Evolutionary conservation across 2,329 filamentous ascomycete species (phyloP).

Genomic region (Colletotrichum eleusines): DNA sequence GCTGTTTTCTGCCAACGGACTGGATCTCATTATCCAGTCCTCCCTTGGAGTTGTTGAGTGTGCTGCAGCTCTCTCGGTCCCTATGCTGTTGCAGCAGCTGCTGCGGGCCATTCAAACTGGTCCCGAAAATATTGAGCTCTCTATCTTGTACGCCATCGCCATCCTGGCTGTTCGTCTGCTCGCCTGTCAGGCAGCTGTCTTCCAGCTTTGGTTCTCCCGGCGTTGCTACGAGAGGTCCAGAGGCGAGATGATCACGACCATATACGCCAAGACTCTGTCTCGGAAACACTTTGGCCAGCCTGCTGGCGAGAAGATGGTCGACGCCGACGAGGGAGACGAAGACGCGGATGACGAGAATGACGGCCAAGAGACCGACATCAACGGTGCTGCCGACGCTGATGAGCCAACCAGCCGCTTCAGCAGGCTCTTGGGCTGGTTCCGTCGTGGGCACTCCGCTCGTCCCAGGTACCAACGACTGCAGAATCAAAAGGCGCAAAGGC

Average conservation of each 20-base stretch:
- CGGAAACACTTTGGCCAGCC: conserved; percentile 66
- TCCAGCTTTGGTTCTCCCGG: conserved; percentile 85
- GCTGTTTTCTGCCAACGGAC: conserved; percentile 79
- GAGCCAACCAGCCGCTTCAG: conserved; percentile 14
- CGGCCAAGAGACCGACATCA: conserved; percentile 42
- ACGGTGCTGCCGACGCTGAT: conserved; percentile 39
- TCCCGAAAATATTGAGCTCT: conserved; percentile 62
- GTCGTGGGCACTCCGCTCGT: not conserved
- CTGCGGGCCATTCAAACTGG: conserved; percentile 73
- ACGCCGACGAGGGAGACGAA: conserved; percentile 44
- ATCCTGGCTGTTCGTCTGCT: conserved; percentile 71
- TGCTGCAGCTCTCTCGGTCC: conserved; percentile 66
- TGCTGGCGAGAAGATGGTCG: conserved; percentile 40
- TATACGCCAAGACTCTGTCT: conserved; percentile 82
- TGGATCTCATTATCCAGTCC: conserved; percentile 80
- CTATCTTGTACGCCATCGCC: conserved; percentile 74
- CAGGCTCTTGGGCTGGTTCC: conserved; percentile 32
- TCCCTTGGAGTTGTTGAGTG: conserved; percentile 74
- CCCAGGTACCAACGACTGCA: conserved; percentile 43
- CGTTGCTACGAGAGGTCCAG: conserved; percentile 86
- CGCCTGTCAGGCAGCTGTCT: conserved; percentile 73
- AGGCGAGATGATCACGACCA: conserved; percentile 87
- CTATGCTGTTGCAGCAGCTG: conserved; percentile 79
- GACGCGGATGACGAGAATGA: conserved; percentile 49
- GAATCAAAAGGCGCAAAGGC: conserved; percentile 55